Base-by-base conservation (phyloP, 805 yeast genomes). In the Cyberlindnera americana region DNA sequence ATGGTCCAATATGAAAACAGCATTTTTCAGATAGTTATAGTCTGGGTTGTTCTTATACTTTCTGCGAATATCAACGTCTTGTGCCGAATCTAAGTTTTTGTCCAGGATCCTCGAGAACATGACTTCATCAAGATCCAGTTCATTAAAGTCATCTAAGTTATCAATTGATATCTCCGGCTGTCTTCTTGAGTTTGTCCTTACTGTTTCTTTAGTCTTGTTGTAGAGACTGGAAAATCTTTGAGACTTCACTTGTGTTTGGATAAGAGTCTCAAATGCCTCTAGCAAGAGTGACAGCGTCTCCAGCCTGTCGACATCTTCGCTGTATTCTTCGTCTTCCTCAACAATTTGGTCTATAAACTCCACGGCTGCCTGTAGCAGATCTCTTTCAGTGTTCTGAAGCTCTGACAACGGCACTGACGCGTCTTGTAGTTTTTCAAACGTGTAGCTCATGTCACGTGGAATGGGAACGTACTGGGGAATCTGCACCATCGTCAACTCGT, bases 1-100 rank as follows among this genome's bases (percentile, higher is more conserved):
- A 46, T 78, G 68, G 3, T 68, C 59, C 14, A 78, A 53, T 6
- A 83, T 71, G 50, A 75, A 73, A 1, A 69, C 52, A 7, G 72
- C 65, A 30, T 69, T 69, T 30, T 65, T 66, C 24, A 76, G 44
- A 7, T 57, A 50, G n/a, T n/a, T 31, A 25, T 43, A 52, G 14
- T 47, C 44, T 3, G 31, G 13, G 21, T 44, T 28, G 19, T 30
- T 18, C 14, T 34, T 42, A 29, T 28, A 32, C 12, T 19, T 13
- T 11, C 32, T 22, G 15, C 15, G 22, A 7, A 38, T 19, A n/a
- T 42, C 30, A 6, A 38, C 19, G 2, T 19, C 29, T 12, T 5
- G n/a, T 3, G 36, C 32, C 4, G 32, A 18, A 4, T 25, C 27
- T 22, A 40, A 22, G 3, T 28, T 35, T 12, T 18, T 24, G 19